Base-by-base conservation (phyloP, 768 basidiomycete genomes). In the Tricholoma furcatifolium region DNA sequence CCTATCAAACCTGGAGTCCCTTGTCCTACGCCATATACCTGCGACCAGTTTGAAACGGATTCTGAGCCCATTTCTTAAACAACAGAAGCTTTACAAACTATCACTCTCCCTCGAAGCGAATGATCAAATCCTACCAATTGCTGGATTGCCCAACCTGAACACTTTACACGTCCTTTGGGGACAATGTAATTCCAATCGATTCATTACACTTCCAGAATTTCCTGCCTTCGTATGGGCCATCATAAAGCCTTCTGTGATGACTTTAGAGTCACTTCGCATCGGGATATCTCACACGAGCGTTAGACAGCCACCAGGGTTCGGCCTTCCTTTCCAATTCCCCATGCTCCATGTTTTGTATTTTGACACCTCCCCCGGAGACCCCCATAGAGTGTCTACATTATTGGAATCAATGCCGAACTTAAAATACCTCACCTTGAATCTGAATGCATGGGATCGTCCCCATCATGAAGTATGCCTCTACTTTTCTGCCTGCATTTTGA, bases 391-490 rank as follows among this genome's bases (percentile, higher is more conserved):
- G 12, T 32, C 49, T 20, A 14, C 11, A 18, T 31, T 50, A 1
- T 32, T 44, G 1, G n/a, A 23, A 20, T 18, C 20, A 24, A 42
- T 41, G 24, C 36, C 48, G 9, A 44, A 39, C 38, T 8, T 45
- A 18, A 30, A 53, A 20, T 39, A 49, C 23, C 53, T 54, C 18
- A 34, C 21, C 15, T 43, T 54, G 20, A 42, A 49, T n/a, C 20
- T 39, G 14, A 43, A 43, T 14, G 12, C 34, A 9, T 35, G 43
- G 43, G 43, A 50, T 39, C 30, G 41, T 4, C 34, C 32, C 14
- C 30, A 48, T 43, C 35, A 48, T 30, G 12, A 27, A 35, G 41
- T 47, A 34, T 27, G 27, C 31, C 41, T 15, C 42, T n/a, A 24
- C 6, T 12, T 9, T 2, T 47, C 46, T 36, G 20, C 21, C 14